These are phyloP conservation scores for Pelargonium myrrhifolium DNA, from an alignment of 441 rosid species.

Conservation along the genomic window DNA sequence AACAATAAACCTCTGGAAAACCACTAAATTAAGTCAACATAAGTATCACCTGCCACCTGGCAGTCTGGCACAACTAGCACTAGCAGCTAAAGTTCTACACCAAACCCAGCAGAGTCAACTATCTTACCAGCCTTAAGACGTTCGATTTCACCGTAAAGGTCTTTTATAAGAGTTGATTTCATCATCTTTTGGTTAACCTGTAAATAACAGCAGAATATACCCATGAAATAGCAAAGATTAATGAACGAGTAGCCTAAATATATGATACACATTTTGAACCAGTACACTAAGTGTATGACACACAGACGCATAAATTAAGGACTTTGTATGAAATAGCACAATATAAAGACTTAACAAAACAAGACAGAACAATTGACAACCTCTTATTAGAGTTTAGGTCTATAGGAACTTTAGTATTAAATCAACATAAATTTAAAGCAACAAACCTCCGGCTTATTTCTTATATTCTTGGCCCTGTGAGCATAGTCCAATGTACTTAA, in stretches of 20 bases:
- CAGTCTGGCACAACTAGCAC: background rate
- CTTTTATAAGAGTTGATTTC: constrained; percentile 32
- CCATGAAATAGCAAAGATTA: background rate
- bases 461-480: constrained; percentile 92
- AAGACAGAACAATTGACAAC: no score
- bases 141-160: constrained; percentile 1
- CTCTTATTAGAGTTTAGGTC: no score
- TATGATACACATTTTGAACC: no score
- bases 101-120: background rate
- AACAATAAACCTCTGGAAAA: constrained; percentile 82
- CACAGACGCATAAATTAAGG: no score
- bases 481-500: constrained; percentile 97
- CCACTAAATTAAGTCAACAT: background rate
- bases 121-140: background rate
- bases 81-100: background rate
- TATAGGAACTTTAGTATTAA: no score
- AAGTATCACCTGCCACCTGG: background rate
- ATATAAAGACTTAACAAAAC: no score
- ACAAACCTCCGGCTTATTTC: constrained; percentile 91
- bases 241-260: no score
- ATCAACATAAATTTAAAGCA: background rate
- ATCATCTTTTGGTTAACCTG: constrained; percentile 99
- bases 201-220: background rate
- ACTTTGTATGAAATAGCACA: no score
- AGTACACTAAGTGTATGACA: no score